Percentiles rank a stretch among this genome's conserved stretches.
Evolutionary conservation across 495 filamentous ascomycete genomes (phyloP).

Genomic region (Podospora tetraspora): DNA sequence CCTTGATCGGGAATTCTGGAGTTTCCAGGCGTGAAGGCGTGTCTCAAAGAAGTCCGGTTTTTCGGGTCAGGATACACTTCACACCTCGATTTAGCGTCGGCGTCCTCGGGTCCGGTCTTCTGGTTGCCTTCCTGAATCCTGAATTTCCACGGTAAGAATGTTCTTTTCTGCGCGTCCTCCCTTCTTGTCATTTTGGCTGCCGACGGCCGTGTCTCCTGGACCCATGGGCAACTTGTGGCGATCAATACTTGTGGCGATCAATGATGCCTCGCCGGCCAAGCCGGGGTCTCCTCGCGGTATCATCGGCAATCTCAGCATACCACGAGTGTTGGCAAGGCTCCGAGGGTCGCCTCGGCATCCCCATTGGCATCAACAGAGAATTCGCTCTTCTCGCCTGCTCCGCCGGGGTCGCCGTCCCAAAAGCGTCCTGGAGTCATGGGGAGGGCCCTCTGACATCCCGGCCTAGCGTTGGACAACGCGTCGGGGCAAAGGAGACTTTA

Average conservation of each 20-base stretch:
- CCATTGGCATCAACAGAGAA: background rate
- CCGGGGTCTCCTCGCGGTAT: background rate
- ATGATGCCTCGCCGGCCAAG: too few relatives aligned
- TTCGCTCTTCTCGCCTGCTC: too few relatives aligned
- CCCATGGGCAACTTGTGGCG: background rate
- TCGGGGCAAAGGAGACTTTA: background rate
- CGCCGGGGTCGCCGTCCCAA: background rate
- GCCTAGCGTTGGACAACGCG: background rate
- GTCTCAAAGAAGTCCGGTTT: slow-evolving; percentile 18
- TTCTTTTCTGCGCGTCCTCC: background rate
- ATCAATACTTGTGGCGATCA: background rate
- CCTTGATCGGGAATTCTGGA: slow-evolving; percentile 19
- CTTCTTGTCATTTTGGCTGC: background rate
- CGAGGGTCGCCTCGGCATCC: background rate
- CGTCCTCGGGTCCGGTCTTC: slow-evolving; percentile 16
- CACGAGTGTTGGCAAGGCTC: background rate
- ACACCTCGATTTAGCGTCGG: slow-evolving; percentile 17
- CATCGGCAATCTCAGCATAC: background rate
- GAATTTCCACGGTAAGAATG: slow-evolving; percentile 11
- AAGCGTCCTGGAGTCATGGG: background rate
- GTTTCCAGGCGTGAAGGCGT: slow-evolving; percentile 29
- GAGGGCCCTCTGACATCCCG: background rate
- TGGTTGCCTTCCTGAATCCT: slow-evolving; percentile 16
- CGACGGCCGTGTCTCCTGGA: background rate
- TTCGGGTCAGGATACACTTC: slow-evolving; percentile 27